Evolutionary conservation across 2,329 filamentous ascomycete species (phyloP), one percentile per base, ranked within the genome.

Genomic region (Colletotrichum sp.): DNA sequence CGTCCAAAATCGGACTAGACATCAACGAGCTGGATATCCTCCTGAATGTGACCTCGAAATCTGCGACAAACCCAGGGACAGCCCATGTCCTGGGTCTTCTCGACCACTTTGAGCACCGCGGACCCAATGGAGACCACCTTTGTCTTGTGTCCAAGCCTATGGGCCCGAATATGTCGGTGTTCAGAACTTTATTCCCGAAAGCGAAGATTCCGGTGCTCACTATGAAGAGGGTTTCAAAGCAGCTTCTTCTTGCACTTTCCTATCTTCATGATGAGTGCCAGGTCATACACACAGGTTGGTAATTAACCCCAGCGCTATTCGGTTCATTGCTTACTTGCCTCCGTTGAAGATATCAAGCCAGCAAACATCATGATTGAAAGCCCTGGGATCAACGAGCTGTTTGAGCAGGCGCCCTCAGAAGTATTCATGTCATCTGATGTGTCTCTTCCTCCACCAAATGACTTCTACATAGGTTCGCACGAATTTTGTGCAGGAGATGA

Each of bases 281-380:
- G 12, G n/a, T 52, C n/a, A 52, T 52, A 7, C 43, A 52, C n/a
- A 52, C 43, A 22, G 43, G 43, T 52, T 7, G 3, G 43, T 52
- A 1, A 0, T 25, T 4, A 0, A 22, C 1, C 12, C 10, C n/a
- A 25, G n/a, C 43, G n/a, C 10, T 22, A 13, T 22, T 4, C n/a
- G 0, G n/a, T 1, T 13, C n/a, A 22, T 25, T 1, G 0, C 43
- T 52, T 13, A 52, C n/a, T 52, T 22, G 2, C 43, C 6, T 13
- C 12, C 12, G n/a, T 52, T 3, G 43, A 22, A 52, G 43, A 52
- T 0, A 52, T 52, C 10, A 52, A 52, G 12, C 10, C 43, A 13
- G 10, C 10, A 52, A 52, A 52, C n/a, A 52, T 52, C 2, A 0
- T 52, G 43, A 25, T 52, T 22, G 43, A 22, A 52, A 52, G 43